Base-by-base conservation (phyloP, 495 filamentous ascomycete species). In the Penicillium diatomitis region DNA sequence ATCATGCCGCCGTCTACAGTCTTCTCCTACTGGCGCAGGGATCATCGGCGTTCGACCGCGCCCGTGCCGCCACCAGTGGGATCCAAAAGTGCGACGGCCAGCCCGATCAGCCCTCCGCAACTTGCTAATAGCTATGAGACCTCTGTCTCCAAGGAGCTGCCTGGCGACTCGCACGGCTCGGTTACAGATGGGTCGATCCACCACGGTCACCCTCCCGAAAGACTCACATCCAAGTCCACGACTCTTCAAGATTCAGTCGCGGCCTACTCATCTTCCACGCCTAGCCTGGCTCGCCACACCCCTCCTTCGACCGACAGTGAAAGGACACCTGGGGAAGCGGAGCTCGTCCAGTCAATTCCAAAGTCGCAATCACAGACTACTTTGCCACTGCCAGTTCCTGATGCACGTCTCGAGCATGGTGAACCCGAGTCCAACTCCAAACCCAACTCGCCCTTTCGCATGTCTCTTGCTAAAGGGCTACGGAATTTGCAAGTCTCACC, bases 21-120 rank as follows among this genome's bases (percentile, higher is more conserved):
- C 40, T 74, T 74, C 48, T 72, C 71, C n/a, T 74, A 74, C 50
- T 73, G 65, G 71, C 69, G 71, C 43, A 68, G 70, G 53, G 70
- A 73, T 38, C 68, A 70, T 50, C 69, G 69, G 53, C 68, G 68
- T 47, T 68, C 64, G 32, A 66, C 57, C 54, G 64, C 67, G 41
- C 60, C 64, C 41, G 50, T 60, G 30, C 42, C 52, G 34, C 49
- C 54, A 52, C 55, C 52, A 53, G 20, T 20, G 20, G 58, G 38
- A 40, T 47, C 40, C 38, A 64, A 58, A 46, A 48, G 50, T 6
- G 8, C 50, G 11, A 54, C 40, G 33, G 57, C 50, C 34, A 62
- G 47, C 44, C 52, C 57, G 39, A 43, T 64, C 48, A 62, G 47
- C 11, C 63, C 66, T 47, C 64, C 63, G 8, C 69, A 66, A 48